These are phyloP conservation scores for Rhizophagus clarus DNA, from an alignment of 192 early-diverging fungal genomes.

Conservation along the genomic window DNA sequence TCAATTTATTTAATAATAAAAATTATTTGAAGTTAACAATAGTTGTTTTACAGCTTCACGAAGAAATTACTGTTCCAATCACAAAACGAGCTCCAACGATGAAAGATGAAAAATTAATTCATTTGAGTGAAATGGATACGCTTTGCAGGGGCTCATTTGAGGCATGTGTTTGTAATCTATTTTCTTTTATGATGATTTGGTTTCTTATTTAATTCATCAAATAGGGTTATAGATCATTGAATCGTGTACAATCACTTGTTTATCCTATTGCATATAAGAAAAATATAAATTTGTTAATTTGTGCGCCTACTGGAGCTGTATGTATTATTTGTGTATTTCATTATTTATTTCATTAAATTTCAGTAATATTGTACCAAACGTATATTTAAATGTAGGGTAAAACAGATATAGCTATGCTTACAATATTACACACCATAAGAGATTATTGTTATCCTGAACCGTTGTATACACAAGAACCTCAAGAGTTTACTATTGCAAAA, in stretches of 20 bases:
- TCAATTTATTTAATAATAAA: not conserved
- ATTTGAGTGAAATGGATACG: constrained; percentile 72
- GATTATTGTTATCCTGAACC: constrained; percentile 72
- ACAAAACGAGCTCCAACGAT: constrained; percentile 67
- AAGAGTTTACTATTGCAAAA: constrained; percentile 65
- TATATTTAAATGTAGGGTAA: constrained; percentile 67
- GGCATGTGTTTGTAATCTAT: constrained; percentile 21
- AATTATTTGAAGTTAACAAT: not conserved
- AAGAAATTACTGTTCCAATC: constrained; percentile 90
- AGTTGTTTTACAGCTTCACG: constrained; percentile 65
- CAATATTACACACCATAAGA: constrained; percentile 79
- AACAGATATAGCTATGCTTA: constrained; percentile 96
- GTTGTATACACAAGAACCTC: constrained; percentile 38
- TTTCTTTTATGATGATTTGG: not conserved
- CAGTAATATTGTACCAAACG: not conserved
- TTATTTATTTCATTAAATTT: not conserved
- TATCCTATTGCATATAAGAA: constrained; percentile 90
- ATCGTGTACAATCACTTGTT: constrained; percentile 95
- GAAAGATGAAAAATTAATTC: constrained; percentile 63
- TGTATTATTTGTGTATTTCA: constrained; percentile 33
- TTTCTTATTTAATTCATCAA: not conserved
- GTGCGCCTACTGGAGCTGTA: constrained; percentile 96
- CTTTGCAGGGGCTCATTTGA: constrained; percentile 79
- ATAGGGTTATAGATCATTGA: constrained; percentile 79
- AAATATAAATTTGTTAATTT: constrained; percentile 99